Evolutionary conservation across 2,329 filamentous ascomycete species (phyloP), one percentile per base, ranked within the genome.

Genomic region (Fusarium abutilonis): DNA sequence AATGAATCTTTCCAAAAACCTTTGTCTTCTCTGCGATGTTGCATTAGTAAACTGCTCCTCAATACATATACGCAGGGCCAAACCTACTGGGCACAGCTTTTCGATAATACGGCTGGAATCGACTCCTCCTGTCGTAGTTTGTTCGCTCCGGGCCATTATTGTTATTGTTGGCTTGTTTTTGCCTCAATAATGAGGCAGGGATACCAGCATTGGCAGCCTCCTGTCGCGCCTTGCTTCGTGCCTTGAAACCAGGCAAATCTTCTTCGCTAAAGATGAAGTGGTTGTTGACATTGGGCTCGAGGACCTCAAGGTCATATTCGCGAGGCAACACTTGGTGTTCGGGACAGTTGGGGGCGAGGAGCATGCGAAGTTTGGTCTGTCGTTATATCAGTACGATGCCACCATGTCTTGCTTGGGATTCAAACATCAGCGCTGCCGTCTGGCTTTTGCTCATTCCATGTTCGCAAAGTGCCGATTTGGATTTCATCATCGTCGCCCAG

Each of bases 221-320:
- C n/a, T 82, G 80, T 46, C 83, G 80, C 43, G 78, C 77, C 68
- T 82, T 84, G 71, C 84, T 84, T 73, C 74, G 74, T 14, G 73
- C 75, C 66, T 78, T 77, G 70, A 75, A 78, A 14, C 75, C 70
- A 1, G 93, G 91, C 19, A 97, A 83, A 71, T 98, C 92, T 74
- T 96, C 93, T 77, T 99, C 95, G 36, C 90, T 93, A 73, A 99
- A 99, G 53, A 98, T 82, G 73, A 90, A 96, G 17, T 93, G 95
- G 76, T 97, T 97, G 70, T 86, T 86, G 31, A 94, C 86, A n/a
- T 85, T 74, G 51, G 75, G 71, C 45, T 82, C 80, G 52, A 77
- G 88, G 42, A 92, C 82, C 42, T 92, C 88, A 55, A 98, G 79
- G 66, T 92, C 86, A 77, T 97, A 99, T 72, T 96, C 92, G 72